A percentile compares a stretch with the other conserved stretches of the same genome.
Conservation (phyloP, 192 early-diverging fungal species). For the Endogone sp. region DNA sequence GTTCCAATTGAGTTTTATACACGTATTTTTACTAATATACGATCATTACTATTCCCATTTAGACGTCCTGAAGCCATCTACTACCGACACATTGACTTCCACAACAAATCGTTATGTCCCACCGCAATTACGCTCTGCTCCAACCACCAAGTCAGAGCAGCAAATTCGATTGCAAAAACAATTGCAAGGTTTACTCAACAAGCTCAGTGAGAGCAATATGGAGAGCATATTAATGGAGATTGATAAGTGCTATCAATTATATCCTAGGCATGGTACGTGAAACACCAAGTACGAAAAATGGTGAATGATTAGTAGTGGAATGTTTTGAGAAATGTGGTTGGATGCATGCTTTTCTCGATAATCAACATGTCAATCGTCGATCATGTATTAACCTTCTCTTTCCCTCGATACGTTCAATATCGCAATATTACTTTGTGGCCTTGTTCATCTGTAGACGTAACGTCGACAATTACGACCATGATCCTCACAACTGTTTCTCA, state of each 20-base stretch:
- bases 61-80: too few species aligned
- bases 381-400: too few species aligned
- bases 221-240: constrained; percentile 80
- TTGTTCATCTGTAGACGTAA: constrained; percentile 62
- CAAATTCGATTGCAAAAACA: constrained; percentile 70
- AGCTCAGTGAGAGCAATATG: constrained; percentile 88
- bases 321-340: too few species aligned
- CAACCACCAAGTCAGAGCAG: constrained; percentile 61
- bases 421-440: not conserved
- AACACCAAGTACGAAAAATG: not conserved
- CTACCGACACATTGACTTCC: not conserved
- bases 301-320: too few species aligned
- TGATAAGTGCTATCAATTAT: constrained; percentile 69
- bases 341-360: too few species aligned
- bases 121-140: constrained; percentile 72
- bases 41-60: too few species aligned
- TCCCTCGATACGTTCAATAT: too few species aligned
- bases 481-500: constrained; percentile 76
- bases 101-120: constrained; percentile 73
- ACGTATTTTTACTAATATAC: too few species aligned
- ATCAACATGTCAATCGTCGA: too few species aligned
- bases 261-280: constrained; percentile 31
- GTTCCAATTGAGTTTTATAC: too few species aligned
- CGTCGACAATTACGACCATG: constrained; percentile 74
- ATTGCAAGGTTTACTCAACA: constrained; percentile 87